Conservation (phyloP, 2,329 filamentous ascomycete species). For the Elsinoe necatrix region DNA sequence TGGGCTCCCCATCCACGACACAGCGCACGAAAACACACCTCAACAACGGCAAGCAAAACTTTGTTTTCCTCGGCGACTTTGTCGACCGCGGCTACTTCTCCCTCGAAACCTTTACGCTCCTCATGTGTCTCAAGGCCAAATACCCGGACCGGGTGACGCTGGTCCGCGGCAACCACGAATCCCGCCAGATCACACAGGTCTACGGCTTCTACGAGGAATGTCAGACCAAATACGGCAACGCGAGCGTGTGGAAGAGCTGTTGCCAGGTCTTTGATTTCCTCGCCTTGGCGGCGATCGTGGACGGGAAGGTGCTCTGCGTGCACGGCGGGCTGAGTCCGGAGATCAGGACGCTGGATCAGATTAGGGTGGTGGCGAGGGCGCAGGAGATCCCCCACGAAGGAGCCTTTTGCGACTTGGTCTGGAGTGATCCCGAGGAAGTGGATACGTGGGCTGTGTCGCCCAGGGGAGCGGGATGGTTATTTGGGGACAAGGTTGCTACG, state of each 20-base stretch:
- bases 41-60: conserved; percentile 56
- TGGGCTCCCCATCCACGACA: conserved; percentile 26
- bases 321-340: conserved; percentile 95
- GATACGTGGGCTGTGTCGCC: conserved; percentile 61
- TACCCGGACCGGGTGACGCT: conserved; percentile 91
- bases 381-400: conserved; percentile 98
- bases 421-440: conserved; percentile 96
- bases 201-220: conserved; percentile 99
- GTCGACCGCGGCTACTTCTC: conserved; percentile 69
- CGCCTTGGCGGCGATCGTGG: conserved; percentile 90
- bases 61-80: conserved; percentile 65
- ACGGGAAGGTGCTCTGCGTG: conserved; percentile 98
- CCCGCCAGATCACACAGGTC: conserved; percentile 96
- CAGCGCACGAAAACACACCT: conserved; percentile 32
- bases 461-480: conserved; percentile 58
- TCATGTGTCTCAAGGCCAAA: conserved; percentile 67
- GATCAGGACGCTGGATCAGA: conserved; percentile 92
- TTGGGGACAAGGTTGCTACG: conserved; percentile 63
- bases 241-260: conserved; percentile 99
- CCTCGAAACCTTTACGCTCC: conserved; percentile 61
- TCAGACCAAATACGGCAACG: conserved; percentile 96
- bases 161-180: conserved; percentile 97
- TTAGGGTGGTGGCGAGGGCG: conserved; percentile 87
- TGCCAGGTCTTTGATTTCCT: conserved; percentile 99
- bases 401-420: conserved; percentile 94